Percentiles rank a stretch among this genome's conserved stretches.
Conservation (phyloP, 1,139 yeast species). For the Scheffersomyces segobiensis region DNA sequence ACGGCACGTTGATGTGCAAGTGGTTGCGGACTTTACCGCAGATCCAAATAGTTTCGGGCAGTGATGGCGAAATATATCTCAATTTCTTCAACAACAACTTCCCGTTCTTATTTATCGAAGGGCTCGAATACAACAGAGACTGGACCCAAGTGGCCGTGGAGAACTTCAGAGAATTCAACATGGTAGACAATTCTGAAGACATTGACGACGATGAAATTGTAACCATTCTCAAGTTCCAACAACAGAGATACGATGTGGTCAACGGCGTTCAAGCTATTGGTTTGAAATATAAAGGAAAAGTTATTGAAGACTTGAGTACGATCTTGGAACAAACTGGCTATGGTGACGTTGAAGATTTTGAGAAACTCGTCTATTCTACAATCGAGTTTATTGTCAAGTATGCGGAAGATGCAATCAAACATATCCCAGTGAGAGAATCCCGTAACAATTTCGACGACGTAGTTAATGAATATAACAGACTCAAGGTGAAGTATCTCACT, state of each 20-base stretch:
- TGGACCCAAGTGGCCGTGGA: conserved; percentile 13
- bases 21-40: conserved; percentile 21
- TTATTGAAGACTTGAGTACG: conserved; percentile 5
- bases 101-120: conserved; percentile 17
- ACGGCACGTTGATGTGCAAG: conserved; percentile 10
- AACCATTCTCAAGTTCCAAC: conserved; percentile 13
- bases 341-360: background rate
- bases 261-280: conserved; percentile 17
- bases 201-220: conserved; percentile 12
- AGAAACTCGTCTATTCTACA: background rate
- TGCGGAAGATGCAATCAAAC: background rate
- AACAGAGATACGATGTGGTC: conserved; percentile 12
- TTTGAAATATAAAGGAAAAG: conserved; percentile 11
- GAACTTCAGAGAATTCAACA: conserved; percentile 6
- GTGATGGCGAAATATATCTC: conserved; percentile 5
- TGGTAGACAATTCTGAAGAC: conserved; percentile 10
- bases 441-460: conserved; percentile 2
- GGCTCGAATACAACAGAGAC: conserved; percentile 14
- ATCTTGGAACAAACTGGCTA: background rate
- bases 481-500: background rate
- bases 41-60: conserved; percentile 9
- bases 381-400: background rate
- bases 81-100: conserved; percentile 12
- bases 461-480: conserved; percentile 1
- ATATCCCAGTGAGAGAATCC: background rate